Evolutionary conservation across 2,329 filamentous ascomycete species (phyloP).

Genomic region (Dactylella cylindrospora): DNA sequence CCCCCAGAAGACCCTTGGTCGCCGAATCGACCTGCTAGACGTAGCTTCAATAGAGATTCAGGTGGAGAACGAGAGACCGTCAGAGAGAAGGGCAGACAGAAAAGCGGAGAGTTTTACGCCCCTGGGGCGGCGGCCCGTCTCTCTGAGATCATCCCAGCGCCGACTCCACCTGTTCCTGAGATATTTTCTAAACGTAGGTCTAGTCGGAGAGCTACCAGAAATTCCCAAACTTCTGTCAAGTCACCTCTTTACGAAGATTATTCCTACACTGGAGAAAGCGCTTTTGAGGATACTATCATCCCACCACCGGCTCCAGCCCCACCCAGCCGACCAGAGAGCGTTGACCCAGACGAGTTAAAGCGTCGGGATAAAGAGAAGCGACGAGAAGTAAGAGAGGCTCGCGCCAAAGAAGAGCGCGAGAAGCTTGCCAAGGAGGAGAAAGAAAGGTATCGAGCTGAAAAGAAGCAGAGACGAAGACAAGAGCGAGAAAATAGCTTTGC

Average conservation of each 20-base stretch:
- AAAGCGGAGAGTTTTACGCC: slow-evolving; percentile 37
- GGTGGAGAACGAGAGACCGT: slow-evolving; percentile 35
- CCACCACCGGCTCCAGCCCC: slow-evolving; percentile 38
- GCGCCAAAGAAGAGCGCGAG: slow-evolving; percentile 34
- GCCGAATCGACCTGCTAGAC: slow-evolving; percentile 7
- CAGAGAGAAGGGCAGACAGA: slow-evolving; percentile 37
- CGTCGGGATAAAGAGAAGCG: slow-evolving; percentile 33
- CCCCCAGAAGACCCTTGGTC: slow-evolving; percentile 35
- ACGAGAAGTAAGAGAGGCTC: slow-evolving; percentile 28
- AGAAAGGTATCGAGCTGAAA: slow-evolving; percentile 15
- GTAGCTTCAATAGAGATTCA: slow-evolving; percentile 36
- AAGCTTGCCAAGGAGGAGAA: slow-evolving; percentile 19
- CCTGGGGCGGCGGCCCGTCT: slow-evolving; percentile 35
- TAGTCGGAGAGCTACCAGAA: slow-evolving; percentile 21
- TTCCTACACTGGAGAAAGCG: slow-evolving; percentile 32
- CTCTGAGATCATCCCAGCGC: slow-evolving; percentile 40
- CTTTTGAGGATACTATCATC: slow-evolving; percentile 31
- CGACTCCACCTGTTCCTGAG: slow-evolving; percentile 39
- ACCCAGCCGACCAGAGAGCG: slow-evolving; percentile 37
- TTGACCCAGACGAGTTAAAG: slow-evolving; percentile 36
- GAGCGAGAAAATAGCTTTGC: slow-evolving; percentile 37
- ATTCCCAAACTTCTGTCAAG: slow-evolving; percentile 36
- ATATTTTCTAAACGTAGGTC: slow-evolving; percentile 31
- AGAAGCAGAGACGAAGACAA: slow-evolving; percentile 21
- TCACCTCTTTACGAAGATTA: slow-evolving; percentile 38